Evolutionary conservation across 345 rosid genomes (phyloP), one percentile per base, ranked within the genome.

Genomic region (Erysimum cheiranthoides): DNA sequence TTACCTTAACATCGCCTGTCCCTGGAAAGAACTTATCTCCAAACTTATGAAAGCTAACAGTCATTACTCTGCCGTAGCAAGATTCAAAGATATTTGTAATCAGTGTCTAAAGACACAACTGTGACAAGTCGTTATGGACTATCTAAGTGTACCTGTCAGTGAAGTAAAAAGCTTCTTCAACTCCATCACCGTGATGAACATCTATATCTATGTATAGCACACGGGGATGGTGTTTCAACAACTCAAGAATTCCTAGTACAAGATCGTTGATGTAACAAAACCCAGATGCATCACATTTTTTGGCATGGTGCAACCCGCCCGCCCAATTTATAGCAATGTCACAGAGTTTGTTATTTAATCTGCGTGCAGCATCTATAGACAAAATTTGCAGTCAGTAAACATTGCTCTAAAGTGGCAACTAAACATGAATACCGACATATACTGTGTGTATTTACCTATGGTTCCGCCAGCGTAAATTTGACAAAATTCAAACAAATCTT

Each of bases 181-280:
- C 99, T n/a, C 99, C 99, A 82, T 95, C 99, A 68, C 99, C 99
- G 12, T 95, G 99, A 86, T 95, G 99, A 73, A 95, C 99, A 71
- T 95, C 98, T 61, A 95, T 95, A 79, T 95, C 99, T 65, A 95
- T 84, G 67, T 95, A 95, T 43, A 95, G 58, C 43, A 95, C 94
- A 42, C 96, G 97, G 45, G 97, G 82, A 84, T 95, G 97, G 75
- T 95, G 73, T 79, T 90, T 95, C 70, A 95, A 77, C 79, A 95
- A 86, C 88, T 95, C 99, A 71, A 95, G 81, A 63, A 92, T 95
- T 71, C 99, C 99, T 80, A 95, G 81, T 38, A 95, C 99, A 73
- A 95, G 84, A 85, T 95, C 98, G 53, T 95, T 95, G 77, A 95
- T 95, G 83, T 92, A 95, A 79, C 99, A 95, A 86, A 92, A 95